Conservation (phyloP, 139 green algal species). For the Helicosporidium sp. region DNA sequence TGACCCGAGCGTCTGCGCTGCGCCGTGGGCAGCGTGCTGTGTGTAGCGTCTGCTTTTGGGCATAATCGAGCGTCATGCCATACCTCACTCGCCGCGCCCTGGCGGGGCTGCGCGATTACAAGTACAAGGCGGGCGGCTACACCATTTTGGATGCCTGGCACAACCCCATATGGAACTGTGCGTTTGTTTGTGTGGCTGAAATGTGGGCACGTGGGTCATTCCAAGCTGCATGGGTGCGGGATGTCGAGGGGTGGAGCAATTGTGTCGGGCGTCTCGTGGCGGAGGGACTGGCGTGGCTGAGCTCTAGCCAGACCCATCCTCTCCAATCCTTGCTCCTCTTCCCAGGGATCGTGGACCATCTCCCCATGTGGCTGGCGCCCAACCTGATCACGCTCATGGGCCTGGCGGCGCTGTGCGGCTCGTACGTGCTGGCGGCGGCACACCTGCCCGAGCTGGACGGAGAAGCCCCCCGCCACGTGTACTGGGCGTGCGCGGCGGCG, state of each 20-base stretch:
- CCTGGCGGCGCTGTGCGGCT: slow-evolving; percentile 30
- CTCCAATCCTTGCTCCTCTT: no score
- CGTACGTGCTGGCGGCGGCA: slow-evolving; percentile 30
- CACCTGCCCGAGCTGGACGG: slow-evolving; percentile 45
- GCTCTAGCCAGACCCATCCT: no score
- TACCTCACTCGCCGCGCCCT: slow-evolving; percentile 21
- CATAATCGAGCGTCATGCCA: not conserved
- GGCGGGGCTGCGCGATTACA: slow-evolving; percentile 48
- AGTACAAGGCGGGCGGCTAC: slow-evolving; percentile 66
- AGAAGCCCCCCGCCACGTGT: slow-evolving; percentile 42
- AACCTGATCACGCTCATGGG: slow-evolving; percentile 82
- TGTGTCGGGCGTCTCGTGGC: no score
- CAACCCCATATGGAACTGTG: slow-evolving; percentile 59
- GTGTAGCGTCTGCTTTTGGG: no score
- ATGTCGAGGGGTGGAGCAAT: no score
- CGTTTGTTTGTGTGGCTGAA: slow-evolving; percentile 6
- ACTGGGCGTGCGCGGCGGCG: slow-evolving; percentile 17
- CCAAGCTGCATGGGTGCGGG: no score
- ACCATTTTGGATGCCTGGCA: slow-evolving; percentile 61
- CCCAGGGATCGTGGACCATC: no score
- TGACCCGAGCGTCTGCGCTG: no score
- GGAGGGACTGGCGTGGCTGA: no score
- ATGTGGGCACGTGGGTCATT: no score
- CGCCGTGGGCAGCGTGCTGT: no score
- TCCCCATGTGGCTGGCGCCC: slow-evolving; percentile 75